These are phyloP conservation scores for Venturia effusa DNA, from an alignment of 2,329 filamentous ascomycete genomes.

Conservation along the genomic window DNA sequence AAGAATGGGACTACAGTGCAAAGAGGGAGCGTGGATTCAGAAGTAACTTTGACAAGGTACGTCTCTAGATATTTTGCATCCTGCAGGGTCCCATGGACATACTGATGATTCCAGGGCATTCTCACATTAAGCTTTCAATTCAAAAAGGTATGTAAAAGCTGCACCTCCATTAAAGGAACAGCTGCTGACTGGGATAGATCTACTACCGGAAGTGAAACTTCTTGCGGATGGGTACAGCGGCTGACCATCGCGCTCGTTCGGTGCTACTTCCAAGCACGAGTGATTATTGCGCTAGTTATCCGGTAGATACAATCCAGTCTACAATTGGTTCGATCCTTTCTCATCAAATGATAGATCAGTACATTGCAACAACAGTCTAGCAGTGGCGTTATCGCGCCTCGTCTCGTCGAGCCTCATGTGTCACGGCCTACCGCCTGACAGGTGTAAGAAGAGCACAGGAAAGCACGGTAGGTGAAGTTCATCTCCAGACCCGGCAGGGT, in stretches of 20 bases:
- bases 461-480: not conserved
- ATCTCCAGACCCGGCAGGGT: not conserved
- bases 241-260: not conserved
- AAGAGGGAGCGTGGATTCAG: conserved; percentile 91
- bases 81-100: conserved; percentile 18
- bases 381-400: not conserved
- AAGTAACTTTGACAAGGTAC: conserved; percentile 94
- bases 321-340: not conserved
- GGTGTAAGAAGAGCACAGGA: not conserved
- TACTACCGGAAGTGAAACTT: conserved; percentile 42
- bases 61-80: not conserved
- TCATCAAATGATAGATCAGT: not conserved
- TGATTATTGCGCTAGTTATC: not conserved
- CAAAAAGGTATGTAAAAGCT: conserved; percentile 60
- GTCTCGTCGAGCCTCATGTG: not conserved
- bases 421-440: not conserved
- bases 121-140: conserved; percentile 96
- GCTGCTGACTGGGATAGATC: conserved; percentile 28
- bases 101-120: conserved; percentile 54
- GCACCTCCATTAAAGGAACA: not conserved
- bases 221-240: not conserved
- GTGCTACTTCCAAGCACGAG: not conserved
- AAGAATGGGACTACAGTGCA: conserved; percentile 97
- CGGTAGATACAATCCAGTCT: not conserved
- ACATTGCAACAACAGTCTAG: not conserved